A percentile compares a stretch with the other conserved stretches of the same genome.
These are phyloP conservation scores for Kingdonia uniflora DNA, from an alignment of 164 flowering plant species.

Conservation along the genomic window DNA sequence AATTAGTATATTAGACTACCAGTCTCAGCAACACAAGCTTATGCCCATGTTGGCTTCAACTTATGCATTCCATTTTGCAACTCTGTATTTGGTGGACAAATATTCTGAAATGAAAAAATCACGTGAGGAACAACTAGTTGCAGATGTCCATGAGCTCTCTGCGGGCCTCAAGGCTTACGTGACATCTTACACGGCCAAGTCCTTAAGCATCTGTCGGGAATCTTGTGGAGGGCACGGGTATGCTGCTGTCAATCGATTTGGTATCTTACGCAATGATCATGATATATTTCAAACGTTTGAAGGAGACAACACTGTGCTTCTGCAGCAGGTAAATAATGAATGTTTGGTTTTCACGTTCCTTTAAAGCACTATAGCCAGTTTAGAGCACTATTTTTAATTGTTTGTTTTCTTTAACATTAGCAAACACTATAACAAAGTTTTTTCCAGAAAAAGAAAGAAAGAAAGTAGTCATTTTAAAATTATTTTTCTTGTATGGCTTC, in stretches of 20 bases:
- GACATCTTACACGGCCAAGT: constrained; percentile 77
- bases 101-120: constrained; percentile 88
- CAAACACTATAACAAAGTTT: too few species aligned
- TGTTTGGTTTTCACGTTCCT: neutral
- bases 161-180: constrained; percentile 92
- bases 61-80: constrained; percentile 79
- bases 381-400: too few species aligned
- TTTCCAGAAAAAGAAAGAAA: too few species aligned
- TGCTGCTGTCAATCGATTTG: constrained; percentile 93
- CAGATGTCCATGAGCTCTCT: constrained; percentile 82
- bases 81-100: constrained; percentile 57
- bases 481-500: too few species aligned
- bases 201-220: constrained; percentile 79
- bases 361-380: too few species aligned
- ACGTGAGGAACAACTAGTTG: constrained; percentile 67
- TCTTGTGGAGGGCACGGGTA: constrained; percentile 97
- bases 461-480: too few species aligned
- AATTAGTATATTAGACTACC: constrained; percentile 69
- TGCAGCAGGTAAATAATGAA: constrained; percentile 61
- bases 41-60: constrained; percentile 98
- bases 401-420: too few species aligned
- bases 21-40: constrained; percentile 94
- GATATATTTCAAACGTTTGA: constrained; percentile 98
- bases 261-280: constrained; percentile 84
- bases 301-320: constrained; percentile 96